Evolutionary conservation across 2,329 filamentous ascomycete species (phyloP).

Genomic region (Aureobasidium sp.): DNA sequence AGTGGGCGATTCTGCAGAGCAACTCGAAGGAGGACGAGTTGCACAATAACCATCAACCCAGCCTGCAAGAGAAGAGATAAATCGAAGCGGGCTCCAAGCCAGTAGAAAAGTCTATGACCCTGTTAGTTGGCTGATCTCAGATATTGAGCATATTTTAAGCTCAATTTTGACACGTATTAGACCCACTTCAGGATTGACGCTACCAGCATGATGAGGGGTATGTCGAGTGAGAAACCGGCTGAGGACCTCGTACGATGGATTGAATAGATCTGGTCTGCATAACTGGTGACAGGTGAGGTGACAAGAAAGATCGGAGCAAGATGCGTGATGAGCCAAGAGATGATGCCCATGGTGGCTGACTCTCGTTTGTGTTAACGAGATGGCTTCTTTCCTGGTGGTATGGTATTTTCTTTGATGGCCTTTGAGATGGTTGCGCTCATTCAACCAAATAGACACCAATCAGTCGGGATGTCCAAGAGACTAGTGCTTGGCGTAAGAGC

Average conservation of each 20-base stretch:
- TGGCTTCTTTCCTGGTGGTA: background rate
- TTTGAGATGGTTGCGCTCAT: background rate
- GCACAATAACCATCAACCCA: slow-evolving; percentile 52
- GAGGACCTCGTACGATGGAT: slow-evolving; percentile 55
- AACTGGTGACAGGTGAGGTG: slow-evolving; percentile 57
- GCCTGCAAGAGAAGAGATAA: slow-evolving; percentile 53
- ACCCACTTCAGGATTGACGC: slow-evolving; percentile 55
- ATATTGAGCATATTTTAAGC: background rate
- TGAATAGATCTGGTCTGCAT: slow-evolving; percentile 59
- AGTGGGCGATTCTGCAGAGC: slow-evolving; percentile 50
- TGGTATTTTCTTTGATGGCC: background rate
- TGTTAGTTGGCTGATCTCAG: background rate
- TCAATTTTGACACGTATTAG: background rate
- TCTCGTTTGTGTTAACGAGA: background rate
- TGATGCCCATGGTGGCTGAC: slow-evolving; percentile 15
- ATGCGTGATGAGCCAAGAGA: slow-evolving; percentile 29
- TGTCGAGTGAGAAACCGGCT: slow-evolving; percentile 59
- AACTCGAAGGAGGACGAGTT: slow-evolving; percentile 53
- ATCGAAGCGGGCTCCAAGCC: slow-evolving; percentile 57
- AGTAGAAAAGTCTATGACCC: slow-evolving; percentile 52
- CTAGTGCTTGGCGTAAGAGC: slow-evolving; percentile 6
- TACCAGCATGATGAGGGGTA: slow-evolving; percentile 60
- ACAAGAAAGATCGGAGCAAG: slow-evolving; percentile 42
- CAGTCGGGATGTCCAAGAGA: background rate
- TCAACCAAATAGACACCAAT: background rate